Base-by-base conservation (phyloP, 1,284 basidiomycete species). In the Leccinum subrobustum region DNA sequence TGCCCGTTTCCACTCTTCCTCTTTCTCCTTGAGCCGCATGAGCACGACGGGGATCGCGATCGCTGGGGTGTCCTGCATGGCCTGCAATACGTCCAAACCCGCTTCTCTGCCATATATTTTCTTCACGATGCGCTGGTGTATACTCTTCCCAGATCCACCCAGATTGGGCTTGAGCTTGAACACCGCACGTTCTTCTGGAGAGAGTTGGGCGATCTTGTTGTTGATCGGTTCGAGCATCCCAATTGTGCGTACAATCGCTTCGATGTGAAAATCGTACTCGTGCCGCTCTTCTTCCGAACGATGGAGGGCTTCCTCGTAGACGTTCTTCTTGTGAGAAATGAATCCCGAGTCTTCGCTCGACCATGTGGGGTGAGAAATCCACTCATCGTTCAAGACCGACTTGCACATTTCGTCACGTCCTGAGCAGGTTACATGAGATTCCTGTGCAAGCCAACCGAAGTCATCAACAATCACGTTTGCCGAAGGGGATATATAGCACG, bases 1-100 rank as follows among this genome's bases (percentile, higher is more conserved):
- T n/a, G 95, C 96, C n/a, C 93, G 85, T 77, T 96, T 97, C 96
- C 97, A 99, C 74, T 98, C 96, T 66, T 96, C 95, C 73, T 98
- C 96, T 78, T 98, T 99, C 75, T 93, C 91, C 80, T 97, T 97
- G 65, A 99, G 79, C 8, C 97, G 86, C 44, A 85, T 80, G n/a
- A 98, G 82, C 0, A 99, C 95, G 62, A 98, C 88, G 0, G 96
- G 96, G 16, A 99, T 90, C 1, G 97, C 92, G n/a, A 91, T 80
- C 20, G 87, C 86, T 1, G 96, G 96, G n/a, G 89, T 86, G 51
- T 98, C 95, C 75, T 98, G 95, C 81, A 99, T 88, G 0, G 93
- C 90, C 59, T 88, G 86, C 64, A 97, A 89, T 14, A 98, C 93
- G 64, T 97, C 95, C 64, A 91, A 77, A 6, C 95, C 96, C 0